Evolutionary conservation across 768 basidiomycete species (phyloP), one percentile per base, ranked within the genome.

Genomic region (Lentinula raphanica): DNA sequence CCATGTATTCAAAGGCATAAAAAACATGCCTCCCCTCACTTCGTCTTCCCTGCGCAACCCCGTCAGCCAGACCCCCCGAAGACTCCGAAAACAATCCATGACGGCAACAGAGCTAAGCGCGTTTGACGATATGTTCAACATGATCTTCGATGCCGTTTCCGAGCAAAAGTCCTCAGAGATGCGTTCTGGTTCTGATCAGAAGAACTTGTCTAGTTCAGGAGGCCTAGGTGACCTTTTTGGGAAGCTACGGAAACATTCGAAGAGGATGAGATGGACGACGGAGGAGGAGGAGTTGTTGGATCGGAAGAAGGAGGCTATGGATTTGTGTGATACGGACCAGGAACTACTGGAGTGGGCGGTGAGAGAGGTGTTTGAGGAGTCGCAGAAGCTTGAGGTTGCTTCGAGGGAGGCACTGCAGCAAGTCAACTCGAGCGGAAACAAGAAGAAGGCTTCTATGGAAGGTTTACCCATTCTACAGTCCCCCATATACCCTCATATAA

Each of bases 311-410:
- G 90, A 90, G 60, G 80, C 82, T 57, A 88, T 94, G 76, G 79
- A 87, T 50, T 66, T 80, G 17, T 90, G 87, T 62, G 72, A 77
- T 23, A 86, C 79, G 6, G 92, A 94, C 64, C 72, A 80, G 58
- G 77, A 88, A 54, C 77, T 94, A 17, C 75, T 94, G 51, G 78
- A 83, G 35, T 94, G 92, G 92, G 83, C 86, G 11, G 71, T 79
- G 64, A 70, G 72, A 15, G 82, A 87, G 53, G 81, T 94, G 2
- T 94, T 94, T 64, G 82, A 72, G 15, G 80, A 83, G 62, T 82
- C 81, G 3, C 64, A 72, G 63, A 66, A 68, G 48, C 82, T 80
- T 65, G 81, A 81, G 62, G 75, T 73, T 35, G 78, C 74, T 15
- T 79, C 79, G 1, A 74, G 71, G 36, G 65, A 69, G 36, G 75